Conservation (phyloP, 345 rosid genomes). For the Firmiana major region DNA sequence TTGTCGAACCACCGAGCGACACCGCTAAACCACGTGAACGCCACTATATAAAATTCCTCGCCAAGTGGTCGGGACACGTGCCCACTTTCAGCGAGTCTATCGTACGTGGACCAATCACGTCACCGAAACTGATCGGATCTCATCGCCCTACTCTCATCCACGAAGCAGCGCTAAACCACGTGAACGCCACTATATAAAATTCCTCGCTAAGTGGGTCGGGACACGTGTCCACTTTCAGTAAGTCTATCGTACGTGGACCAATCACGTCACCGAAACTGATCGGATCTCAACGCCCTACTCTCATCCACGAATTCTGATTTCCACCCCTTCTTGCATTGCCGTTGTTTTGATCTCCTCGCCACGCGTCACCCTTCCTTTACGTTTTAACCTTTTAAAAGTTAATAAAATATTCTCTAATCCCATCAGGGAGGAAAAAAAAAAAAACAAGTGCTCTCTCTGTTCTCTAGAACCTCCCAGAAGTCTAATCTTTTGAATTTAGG, state of each 20-base stretch:
- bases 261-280: constrained; percentile 55
- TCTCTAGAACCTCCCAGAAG: constrained; percentile 42
- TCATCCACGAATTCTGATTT: constrained; percentile 87
- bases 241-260: constrained; percentile 58
- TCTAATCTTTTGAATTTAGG: constrained; percentile 11
- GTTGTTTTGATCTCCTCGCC: constrained; percentile 40
- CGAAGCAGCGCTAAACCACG: constrained; percentile 6
- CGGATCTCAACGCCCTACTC: constrained; percentile 58
- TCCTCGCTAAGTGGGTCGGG: neutral
- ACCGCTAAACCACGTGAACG: constrained; percentile 13
- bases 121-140: constrained; percentile 76
- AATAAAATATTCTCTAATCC: constrained; percentile 13
- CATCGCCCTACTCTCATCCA: constrained; percentile 23
- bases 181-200: neutral
- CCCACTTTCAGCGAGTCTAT: neutral
- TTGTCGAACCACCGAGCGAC: neutral
- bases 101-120: constrained; percentile 65
- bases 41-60: neutral
- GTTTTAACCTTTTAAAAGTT: constrained; percentile 25
- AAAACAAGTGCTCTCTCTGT: constrained; percentile 18
- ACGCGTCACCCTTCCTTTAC: constrained; percentile 44
- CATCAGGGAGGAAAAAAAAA: neutral
- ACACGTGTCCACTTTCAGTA: constrained; percentile 26
- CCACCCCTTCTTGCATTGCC: constrained; percentile 24
- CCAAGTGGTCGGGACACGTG: constrained; percentile 24